Conservation (phyloP, 2,329 filamentous ascomycete genomes). For the Ophiocordyceps camponoti-rufipedis region DNA sequence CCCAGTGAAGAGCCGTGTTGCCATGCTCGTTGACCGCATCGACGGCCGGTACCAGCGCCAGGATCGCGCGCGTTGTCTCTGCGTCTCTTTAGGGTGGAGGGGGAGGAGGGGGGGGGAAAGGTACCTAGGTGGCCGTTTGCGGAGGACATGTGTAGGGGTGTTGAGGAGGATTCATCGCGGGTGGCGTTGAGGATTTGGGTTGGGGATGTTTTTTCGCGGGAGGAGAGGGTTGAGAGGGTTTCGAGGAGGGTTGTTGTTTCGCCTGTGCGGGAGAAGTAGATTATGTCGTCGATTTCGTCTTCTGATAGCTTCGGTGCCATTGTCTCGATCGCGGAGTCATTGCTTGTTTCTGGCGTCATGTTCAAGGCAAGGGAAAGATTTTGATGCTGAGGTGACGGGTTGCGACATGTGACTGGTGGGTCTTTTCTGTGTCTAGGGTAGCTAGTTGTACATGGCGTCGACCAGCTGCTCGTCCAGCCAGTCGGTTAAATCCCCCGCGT, state of each 20-base stretch:
- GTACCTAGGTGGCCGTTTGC: constrained; percentile 73
- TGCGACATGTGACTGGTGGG: too few relatives aligned
- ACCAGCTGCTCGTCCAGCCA: constrained; percentile 25
- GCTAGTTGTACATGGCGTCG: too few relatives aligned
- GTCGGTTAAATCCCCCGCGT: constrained; percentile 25
- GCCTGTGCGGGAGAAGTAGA: constrained; percentile 69
- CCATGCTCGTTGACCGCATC: constrained; percentile 61
- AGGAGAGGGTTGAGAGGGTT: constrained; percentile 38
- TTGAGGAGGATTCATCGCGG: constrained; percentile 58
- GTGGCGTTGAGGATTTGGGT: constrained; percentile 52
- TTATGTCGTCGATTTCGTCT: constrained; percentile 78
- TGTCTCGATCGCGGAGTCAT: neutral
- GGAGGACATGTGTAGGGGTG: constrained; percentile 78
- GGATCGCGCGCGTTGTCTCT: constrained; percentile 27
- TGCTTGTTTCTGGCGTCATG: neutral
- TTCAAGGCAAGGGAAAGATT: too few relatives aligned
- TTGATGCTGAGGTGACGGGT: too few relatives aligned
- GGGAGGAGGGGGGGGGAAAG: too few relatives aligned
- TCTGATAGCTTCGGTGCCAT: constrained; percentile 42
- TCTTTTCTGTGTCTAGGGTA: too few relatives aligned
- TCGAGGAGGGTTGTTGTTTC: constrained; percentile 51
- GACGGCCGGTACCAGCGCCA: constrained; percentile 34
- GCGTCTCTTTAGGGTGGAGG: neutral
- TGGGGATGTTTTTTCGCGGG: constrained; percentile 38
- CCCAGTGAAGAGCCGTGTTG: constrained; percentile 91